Conservation (phyloP, 192 early-diverging fungal species). For the Backusella circina region DNA sequence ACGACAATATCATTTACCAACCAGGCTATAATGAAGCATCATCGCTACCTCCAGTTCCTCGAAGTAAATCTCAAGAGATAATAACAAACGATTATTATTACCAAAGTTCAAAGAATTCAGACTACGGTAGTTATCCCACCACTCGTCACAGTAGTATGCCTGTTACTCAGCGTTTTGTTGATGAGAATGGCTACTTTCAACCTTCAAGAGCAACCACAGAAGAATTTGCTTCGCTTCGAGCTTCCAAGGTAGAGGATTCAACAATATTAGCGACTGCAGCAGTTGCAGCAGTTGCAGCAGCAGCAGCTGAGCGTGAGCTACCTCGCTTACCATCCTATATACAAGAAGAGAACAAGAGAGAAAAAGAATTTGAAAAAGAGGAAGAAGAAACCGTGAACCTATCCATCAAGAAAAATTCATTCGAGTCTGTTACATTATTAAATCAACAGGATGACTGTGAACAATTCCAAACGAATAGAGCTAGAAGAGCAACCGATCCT, state of each 20-base stretch:
- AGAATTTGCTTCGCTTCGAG: background rate
- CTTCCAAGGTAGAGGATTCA: background rate
- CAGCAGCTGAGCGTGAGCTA: background rate
- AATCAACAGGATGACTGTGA: background rate
- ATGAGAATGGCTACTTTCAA: background rate
- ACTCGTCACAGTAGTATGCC: background rate
- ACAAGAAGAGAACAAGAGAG: background rate
- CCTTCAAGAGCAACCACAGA: background rate
- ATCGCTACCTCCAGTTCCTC: background rate
- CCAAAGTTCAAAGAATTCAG: background rate
- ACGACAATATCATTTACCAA: background rate
- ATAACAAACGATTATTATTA: background rate
- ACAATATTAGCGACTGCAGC: background rate
- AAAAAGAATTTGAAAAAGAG: background rate
- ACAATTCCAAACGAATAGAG: background rate
- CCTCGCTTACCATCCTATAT: background rate
- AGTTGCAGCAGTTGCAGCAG: background rate
- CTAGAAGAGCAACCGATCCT: background rate
- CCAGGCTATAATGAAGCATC: background rate
- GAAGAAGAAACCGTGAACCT: background rate
- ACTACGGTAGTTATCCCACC: background rate
- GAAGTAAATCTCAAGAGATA: background rate
- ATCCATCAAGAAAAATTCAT: background rate
- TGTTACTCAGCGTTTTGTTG: background rate
- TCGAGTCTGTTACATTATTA: background rate